Conservation (phyloP, 306 rosid species). For the Cyclanthera cordifolia region DNA sequence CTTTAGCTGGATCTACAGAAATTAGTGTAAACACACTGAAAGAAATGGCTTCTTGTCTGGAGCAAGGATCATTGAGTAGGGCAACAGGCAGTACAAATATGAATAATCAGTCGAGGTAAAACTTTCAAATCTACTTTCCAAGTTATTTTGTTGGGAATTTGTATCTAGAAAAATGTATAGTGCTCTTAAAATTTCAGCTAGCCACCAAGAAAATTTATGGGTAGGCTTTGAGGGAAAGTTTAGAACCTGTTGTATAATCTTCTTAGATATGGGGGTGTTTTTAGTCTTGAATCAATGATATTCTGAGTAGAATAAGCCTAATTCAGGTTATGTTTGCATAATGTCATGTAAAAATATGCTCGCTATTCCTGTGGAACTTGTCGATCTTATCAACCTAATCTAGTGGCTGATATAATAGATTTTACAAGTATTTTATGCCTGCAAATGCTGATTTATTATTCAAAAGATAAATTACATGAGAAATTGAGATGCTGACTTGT, state of each 20-base stretch:
- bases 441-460: background rate
- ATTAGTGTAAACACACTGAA: constrained; percentile 62
- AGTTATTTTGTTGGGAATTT: background rate
- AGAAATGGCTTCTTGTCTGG: constrained; percentile 96
- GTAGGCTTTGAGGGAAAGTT: background rate
- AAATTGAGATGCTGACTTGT: background rate
- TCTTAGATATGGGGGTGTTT: background rate
- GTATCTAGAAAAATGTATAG: background rate
- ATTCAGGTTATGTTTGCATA: background rate
- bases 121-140: background rate
- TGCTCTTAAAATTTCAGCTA: constrained; percentile 2
- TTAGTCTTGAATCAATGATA: background rate
- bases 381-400: background rate
- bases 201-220: background rate
- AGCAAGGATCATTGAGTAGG: constrained; percentile 88
- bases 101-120: constrained; percentile 96
- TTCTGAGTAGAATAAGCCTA: background rate
- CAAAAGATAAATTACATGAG: background rate
- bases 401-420: background rate
- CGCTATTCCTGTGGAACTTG: background rate
- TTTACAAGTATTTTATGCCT: background rate
- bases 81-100: constrained; percentile 99
- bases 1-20: constrained; percentile 97
- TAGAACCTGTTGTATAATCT: background rate
- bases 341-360: background rate